A percentile compares a stretch with the other conserved stretches of the same genome.
Evolutionary conservation across 106 monocot species (phyloP).

Genomic region (Platanthera zijinensis): DNA sequence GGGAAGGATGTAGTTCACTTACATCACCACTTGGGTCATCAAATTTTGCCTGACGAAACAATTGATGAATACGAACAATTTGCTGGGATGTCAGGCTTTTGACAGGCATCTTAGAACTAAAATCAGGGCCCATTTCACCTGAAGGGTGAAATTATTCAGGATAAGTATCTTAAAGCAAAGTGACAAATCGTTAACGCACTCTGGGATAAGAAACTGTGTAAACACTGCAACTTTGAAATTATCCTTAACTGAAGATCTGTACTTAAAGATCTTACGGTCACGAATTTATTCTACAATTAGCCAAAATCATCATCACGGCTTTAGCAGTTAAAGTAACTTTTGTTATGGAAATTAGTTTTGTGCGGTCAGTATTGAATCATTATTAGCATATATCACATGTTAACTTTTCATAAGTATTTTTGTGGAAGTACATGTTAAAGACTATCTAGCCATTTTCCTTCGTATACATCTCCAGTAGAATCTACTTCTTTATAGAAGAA

Average conservation of each 20-base stretch:
- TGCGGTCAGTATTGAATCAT: not conserved
- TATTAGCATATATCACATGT: not conserved
- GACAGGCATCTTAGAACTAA: constrained; percentile 70
- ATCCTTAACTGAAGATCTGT: not conserved
- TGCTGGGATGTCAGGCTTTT: constrained; percentile 90
- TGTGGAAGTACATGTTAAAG: not conserved
- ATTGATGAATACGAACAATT: constrained; percentile 87
- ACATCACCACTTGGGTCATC: constrained; percentile 99
- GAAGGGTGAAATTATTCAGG: constrained; percentile 4
- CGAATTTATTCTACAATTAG: not conserved
- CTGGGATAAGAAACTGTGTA: not conserved
- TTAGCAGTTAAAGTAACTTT: not conserved
- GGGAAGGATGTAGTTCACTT: constrained; percentile 8
- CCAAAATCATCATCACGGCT: not conserved
- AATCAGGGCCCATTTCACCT: constrained; percentile 99
- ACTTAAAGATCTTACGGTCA: not conserved
- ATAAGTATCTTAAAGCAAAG: not conserved
- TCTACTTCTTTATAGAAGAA: not conserved
- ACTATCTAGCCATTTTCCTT: not conserved
- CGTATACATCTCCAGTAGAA: not conserved
- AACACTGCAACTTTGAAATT: not conserved
- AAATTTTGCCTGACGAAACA: constrained; percentile 98
- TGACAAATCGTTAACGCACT: not conserved
- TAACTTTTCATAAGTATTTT: not conserved
- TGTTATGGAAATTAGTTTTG: too few relatives aligned